These are phyloP conservation scores for Boletus vermiculosoides DNA, from an alignment of 768 basidiomycete genomes.

Conservation along the genomic window DNA sequence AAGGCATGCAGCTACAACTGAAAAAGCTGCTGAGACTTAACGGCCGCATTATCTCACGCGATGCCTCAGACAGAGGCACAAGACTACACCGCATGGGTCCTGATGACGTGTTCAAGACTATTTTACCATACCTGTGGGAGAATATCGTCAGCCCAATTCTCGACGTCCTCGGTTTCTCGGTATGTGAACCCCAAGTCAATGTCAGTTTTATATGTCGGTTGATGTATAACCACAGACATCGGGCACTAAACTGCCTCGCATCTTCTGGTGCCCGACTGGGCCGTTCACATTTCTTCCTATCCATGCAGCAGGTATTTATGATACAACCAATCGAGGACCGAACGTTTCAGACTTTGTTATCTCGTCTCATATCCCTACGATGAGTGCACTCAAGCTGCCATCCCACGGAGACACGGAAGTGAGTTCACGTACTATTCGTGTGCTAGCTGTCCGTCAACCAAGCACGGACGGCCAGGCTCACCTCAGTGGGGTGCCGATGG, in stretches of 20 bases:
- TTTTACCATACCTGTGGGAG: not conserved
- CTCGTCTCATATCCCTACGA: constrained; percentile 31
- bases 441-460: constrained; percentile 16
- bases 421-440: not conserved
- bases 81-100: not conserved
- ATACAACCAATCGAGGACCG: not conserved
- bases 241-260: not conserved
- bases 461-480: constrained; percentile 6
- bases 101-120: not conserved
- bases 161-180: not conserved
- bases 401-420: not conserved
- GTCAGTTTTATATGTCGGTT: not conserved
- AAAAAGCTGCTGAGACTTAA: not conserved
- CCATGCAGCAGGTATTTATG: not conserved
- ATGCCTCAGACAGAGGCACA: not conserved
- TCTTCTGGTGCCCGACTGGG: not conserved
- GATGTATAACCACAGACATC: not conserved
- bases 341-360: not conserved
- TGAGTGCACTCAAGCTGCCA: constrained; percentile 17
- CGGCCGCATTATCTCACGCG: not conserved
- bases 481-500: constrained; percentile 2
- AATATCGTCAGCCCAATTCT: not conserved
- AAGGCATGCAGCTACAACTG: not conserved
- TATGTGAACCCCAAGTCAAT: not conserved
- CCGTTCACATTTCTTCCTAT: not conserved